Evolutionary conservation across 768 basidiomycete species (phyloP), one percentile per base, ranked within the genome.

Genomic region (Calocera cornea): DNA sequence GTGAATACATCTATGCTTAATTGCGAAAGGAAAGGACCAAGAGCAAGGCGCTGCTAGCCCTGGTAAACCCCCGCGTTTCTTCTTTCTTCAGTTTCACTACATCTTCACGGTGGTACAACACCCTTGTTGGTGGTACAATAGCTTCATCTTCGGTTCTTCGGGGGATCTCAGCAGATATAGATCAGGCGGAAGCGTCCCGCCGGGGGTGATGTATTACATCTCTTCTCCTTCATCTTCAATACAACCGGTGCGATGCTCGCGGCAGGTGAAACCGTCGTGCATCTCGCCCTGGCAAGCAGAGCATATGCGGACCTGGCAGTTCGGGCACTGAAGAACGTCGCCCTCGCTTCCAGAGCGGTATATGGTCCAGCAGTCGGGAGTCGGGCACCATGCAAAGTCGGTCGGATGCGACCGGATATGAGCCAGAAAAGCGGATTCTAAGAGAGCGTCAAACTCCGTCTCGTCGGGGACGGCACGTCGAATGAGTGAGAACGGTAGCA

Each of bases 311-410:
- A 80, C 72, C 19, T 88, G 80, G 72, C 89, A 91, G 1, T 85
- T 84, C 1, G 87, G 88, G 65, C 89, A 91, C 66, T 86, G 86
- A 38, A 90, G 74, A 10, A 83, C 77, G 3, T 81, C 78, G 24
- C 82, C 83, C 12, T 80, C 82, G 1, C 80, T 72, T 60, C 54
- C 54, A 60, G 54, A 60, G 31, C 88, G 84, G 73, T 92, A 92
- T 5, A 90, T 80, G 71, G 90, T 87, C 0, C 79, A 78, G 71
- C 90, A 92, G 73, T 92, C 88, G 0, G 90, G 86, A 0, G 89
- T 86, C 0, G 90, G 90, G 75, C 90, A 92, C 71, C 84, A 86
- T 68, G 83, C 81, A 71, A 87, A 87, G 67, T 90, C 86, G 8
- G 80, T 76, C 0, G 87, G 79, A 40, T 82, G 82, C 1, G 82